These are phyloP conservation scores for Stagonosporopsis chrysanthemi DNA, from an alignment of 2,329 filamentous ascomycete species.

Conservation along the genomic window DNA sequence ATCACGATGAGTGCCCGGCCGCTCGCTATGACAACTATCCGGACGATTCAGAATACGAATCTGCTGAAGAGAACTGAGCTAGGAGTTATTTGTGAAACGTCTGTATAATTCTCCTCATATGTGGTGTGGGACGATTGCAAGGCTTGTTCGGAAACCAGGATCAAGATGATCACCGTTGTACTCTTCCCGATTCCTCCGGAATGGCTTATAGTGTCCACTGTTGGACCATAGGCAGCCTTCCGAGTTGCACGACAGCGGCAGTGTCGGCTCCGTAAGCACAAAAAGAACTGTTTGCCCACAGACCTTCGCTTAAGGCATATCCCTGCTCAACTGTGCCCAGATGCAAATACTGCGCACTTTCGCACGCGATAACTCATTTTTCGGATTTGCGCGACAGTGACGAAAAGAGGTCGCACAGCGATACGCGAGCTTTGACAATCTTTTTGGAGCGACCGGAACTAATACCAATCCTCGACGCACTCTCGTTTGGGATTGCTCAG, in stretches of 20 bases:
- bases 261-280: slow-evolving; percentile 5
- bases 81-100: not conserved
- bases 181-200: not conserved
- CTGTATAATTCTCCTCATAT: not conserved
- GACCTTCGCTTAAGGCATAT: slow-evolving; percentile 2
- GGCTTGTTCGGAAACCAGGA: not conserved
- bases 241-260: slow-evolving; percentile 4
- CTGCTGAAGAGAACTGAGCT: not conserved
- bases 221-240: not conserved
- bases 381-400: slow-evolving; percentile 13
- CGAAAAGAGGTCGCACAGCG: slow-evolving; percentile 4
- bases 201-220: not conserved
- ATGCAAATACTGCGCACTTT: not conserved
- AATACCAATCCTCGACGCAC: not conserved
- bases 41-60: not conserved
- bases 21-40: not conserved
- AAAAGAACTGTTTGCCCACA: slow-evolving; percentile 8
- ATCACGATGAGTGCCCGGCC: not conserved
- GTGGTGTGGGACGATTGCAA: not conserved
- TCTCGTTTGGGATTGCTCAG: not conserved
- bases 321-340: not conserved
- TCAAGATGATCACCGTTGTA: not conserved
- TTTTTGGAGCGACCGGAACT: not conserved
- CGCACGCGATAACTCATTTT: slow-evolving; percentile 15
- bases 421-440: not conserved